Evolutionary conservation across 2,329 filamentous ascomycete species (phyloP).

Genomic region (Beauveria sp.): DNA sequence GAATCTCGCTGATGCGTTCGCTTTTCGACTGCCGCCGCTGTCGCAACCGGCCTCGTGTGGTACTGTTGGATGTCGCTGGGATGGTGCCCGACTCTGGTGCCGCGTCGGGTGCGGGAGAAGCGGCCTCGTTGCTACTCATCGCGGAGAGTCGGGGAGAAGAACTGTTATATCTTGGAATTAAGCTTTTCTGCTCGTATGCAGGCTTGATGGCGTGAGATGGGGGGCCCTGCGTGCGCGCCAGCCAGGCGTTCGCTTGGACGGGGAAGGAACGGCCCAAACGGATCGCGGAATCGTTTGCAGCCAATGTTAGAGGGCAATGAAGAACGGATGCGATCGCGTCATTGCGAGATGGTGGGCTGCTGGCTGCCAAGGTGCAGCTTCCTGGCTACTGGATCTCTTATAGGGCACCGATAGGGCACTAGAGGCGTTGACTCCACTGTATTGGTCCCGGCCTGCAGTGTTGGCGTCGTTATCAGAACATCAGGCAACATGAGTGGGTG

Average conservation of each 20-base stretch:
- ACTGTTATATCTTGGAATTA: background rate
- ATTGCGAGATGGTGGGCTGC: slow-evolving; percentile 5
- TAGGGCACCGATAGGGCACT: background rate
- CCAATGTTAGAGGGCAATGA: slow-evolving; percentile 3
- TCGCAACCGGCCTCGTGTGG: slow-evolving; percentile 15
- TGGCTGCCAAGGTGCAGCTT: background rate
- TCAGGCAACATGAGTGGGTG: background rate
- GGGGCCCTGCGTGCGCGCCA: background rate
- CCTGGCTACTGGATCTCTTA: background rate
- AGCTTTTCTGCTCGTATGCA: background rate
- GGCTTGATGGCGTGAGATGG: background rate
- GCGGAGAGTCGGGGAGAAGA: background rate
- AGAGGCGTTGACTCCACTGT: background rate
- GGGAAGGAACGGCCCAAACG: background rate
- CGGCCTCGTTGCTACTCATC: background rate
- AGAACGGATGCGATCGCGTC: slow-evolving; percentile 4
- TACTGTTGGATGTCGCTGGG: background rate
- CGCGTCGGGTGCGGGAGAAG: background rate
- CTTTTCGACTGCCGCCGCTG: slow-evolving; percentile 25
- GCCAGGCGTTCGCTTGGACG: background rate
- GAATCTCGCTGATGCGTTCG: slow-evolving; percentile 37
- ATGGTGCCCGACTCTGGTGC: background rate
- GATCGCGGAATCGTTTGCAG: background rate
- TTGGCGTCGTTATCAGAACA: background rate
- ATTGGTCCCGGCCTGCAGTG: background rate